A percentile compares a stretch with the other conserved stretches of the same genome.
These are phyloP conservation scores for Phytophthora colocasiae DNA, from an alignment of 352 stramenopile genomes.

Conservation along the genomic window DNA sequence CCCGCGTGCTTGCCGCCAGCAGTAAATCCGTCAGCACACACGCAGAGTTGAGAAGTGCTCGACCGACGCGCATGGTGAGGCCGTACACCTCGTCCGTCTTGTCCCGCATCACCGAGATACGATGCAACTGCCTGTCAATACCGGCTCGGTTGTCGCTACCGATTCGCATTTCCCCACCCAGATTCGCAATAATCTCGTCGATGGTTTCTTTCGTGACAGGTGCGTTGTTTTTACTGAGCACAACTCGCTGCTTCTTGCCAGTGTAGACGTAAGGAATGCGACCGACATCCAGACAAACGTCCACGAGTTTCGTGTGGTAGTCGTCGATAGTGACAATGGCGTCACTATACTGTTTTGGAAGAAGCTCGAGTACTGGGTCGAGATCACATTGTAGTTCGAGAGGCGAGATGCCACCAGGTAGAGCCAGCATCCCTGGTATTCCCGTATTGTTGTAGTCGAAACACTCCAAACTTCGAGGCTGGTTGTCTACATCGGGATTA, in stretches of 20 bases:
- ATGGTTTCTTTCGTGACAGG: slow-evolving; percentile 58
- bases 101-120: slow-evolving; percentile 78
- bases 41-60: slow-evolving; percentile 63
- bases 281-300: slow-evolving; percentile 50
- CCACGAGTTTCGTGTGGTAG: slow-evolving; percentile 36
- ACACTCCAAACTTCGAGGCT: slow-evolving; percentile 5
- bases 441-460: not conserved
- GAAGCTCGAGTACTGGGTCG: slow-evolving; percentile 38
- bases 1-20: slow-evolving; percentile 39
- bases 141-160: slow-evolving; percentile 81
- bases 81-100: slow-evolving; percentile 65
- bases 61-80: slow-evolving; percentile 79
- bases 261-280: slow-evolving; percentile 42
- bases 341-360: not conserved
- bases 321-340: slow-evolving; percentile 31
- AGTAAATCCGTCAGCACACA: slow-evolving; percentile 77
- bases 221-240: slow-evolving; percentile 24
- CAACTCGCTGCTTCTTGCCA: slow-evolving; percentile 35
- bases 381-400: slow-evolving; percentile 46
- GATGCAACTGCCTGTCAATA: slow-evolving; percentile 77
- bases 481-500: slow-evolving; percentile 2
- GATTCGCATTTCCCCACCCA: slow-evolving; percentile 61
- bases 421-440: not conserved
- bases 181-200: slow-evolving; percentile 48
- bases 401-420: not conserved